A percentile compares a stretch with the other conserved stretches of the same genome.
Conservation (phyloP, 441 rosid species). For the Eutrema salsugineum region DNA sequence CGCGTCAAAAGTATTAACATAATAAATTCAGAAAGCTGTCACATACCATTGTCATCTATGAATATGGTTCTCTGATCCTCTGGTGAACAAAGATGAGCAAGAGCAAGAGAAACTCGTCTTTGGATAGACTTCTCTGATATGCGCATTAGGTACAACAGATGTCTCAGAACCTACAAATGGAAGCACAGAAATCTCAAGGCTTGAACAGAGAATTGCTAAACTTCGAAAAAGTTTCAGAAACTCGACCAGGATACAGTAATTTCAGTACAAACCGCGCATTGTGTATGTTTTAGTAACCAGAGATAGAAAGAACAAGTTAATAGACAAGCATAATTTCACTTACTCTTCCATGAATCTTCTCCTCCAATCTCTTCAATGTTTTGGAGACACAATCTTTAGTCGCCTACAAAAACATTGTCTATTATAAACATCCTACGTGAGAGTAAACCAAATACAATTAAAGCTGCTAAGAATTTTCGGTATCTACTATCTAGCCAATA, state of each 20-base stretch:
- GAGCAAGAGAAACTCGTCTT: conserved; percentile 86
- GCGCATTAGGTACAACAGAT: conserved; percentile 84
- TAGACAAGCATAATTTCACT: conserved; percentile 29
- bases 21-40: conserved; percentile 1
- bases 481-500: background rate
- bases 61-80: conserved; percentile 88
- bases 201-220: conserved; percentile 7
- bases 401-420: conserved; percentile 51
- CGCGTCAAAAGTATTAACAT: background rate
- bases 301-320: conserved; percentile 1
- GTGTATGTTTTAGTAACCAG: background rate
- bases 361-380: conserved; percentile 94
- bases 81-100: conserved; percentile 93
- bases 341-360: conserved; percentile 95
- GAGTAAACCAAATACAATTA: background rate
- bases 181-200: conserved; percentile 10
- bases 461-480: background rate
- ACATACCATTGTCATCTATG: conserved; percentile 75
- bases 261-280: conserved; percentile 1
- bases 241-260: conserved; percentile 1
- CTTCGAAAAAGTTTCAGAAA: background rate
- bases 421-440: background rate
- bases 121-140: conserved; percentile 83
- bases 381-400: conserved; percentile 98
- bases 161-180: conserved; percentile 73